Evolutionary conservation across 257 asterid genomes (phyloP).

Genomic region (Jacaranda copaia): DNA sequence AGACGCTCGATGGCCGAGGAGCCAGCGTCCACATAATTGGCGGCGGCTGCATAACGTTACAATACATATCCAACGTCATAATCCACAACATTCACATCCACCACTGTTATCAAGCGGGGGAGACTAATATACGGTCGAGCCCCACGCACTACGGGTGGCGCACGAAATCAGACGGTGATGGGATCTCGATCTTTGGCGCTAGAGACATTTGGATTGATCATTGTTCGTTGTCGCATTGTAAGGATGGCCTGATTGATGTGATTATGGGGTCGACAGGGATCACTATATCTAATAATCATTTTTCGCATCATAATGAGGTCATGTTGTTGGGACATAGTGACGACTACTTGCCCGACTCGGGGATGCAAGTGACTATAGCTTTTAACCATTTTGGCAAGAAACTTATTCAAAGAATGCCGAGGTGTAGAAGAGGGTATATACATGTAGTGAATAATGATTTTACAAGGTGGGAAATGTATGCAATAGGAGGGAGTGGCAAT

Average conservation of each 20-base stretch:
- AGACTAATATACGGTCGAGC: constrained; percentile 68
- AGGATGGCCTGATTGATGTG: constrained; percentile 73
- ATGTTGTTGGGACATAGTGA: constrained; percentile 81
- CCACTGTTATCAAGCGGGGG: constrained; percentile 67
- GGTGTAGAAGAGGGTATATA: constrained; percentile 79
- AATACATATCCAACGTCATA: constrained; percentile 61
- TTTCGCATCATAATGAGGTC: constrained; percentile 76
- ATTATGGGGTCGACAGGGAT: constrained; percentile 82
- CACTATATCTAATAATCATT: constrained; percentile 68
- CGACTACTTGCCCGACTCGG: constrained; percentile 70
- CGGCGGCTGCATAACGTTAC: constrained; percentile 77
- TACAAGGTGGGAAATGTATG: constrained; percentile 88
- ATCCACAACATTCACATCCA: constrained; percentile 76
- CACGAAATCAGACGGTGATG: constrained; percentile 70
- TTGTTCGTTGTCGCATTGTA: constrained; percentile 69
- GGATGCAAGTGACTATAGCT: constrained; percentile 86
- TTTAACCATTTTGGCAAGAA: constrained; percentile 71
- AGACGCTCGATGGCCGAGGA: constrained; percentile 77
- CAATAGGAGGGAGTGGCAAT: constrained; percentile 82
- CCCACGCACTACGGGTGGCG: constrained; percentile 78
- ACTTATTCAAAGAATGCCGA: constrained; percentile 78
- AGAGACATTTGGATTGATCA: constrained; percentile 80
- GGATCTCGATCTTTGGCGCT: constrained; percentile 69
- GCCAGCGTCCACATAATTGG: constrained; percentile 66
- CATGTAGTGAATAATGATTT: constrained; percentile 83